Evolutionary conservation across 768 basidiomycete genomes (phyloP).

Genomic region (Boletus rubroflammeus): DNA sequence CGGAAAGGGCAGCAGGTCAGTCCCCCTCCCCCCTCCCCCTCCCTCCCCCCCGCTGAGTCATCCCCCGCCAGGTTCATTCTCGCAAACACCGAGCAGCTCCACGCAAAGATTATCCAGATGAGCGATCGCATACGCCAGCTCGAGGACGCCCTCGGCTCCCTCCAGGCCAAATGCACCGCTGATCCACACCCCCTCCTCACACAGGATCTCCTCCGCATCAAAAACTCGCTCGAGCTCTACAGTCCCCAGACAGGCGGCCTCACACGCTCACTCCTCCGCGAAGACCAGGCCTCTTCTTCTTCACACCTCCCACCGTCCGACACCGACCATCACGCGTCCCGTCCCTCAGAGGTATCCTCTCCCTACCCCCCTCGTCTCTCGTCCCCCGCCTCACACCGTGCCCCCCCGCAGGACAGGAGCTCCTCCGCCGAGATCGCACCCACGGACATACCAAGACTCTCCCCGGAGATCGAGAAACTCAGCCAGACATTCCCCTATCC

Average conservation of each 20-base stretch:
- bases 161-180: conserved; percentile 39
- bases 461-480: conserved; percentile 41
- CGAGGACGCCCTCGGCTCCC: conserved; percentile 51
- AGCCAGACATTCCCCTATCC: conserved; percentile 70
- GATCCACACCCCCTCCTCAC: conserved; percentile 53
- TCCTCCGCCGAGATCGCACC: conserved; percentile 23
- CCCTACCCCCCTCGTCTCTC: not conserved
- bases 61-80: conserved; percentile 52
- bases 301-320: conserved; percentile 10
- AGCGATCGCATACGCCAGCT: conserved; percentile 62
- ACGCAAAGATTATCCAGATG: conserved; percentile 58
- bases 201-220: conserved; percentile 58
- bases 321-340: conserved; percentile 10
- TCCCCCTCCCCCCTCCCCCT: not conserved
- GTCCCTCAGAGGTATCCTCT: conserved; percentile 24
- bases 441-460: conserved; percentile 20
- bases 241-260: conserved; percentile 27
- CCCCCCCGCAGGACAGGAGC: conserved; percentile 20
- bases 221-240: conserved; percentile 66
- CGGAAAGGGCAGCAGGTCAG: conserved; percentile 60
- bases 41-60: conserved; percentile 12
- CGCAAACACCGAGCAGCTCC: conserved; percentile 63
- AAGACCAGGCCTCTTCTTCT: conserved; percentile 13
- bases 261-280: not conserved
- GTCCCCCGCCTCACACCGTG: not conserved